Evolutionary conservation across 2,329 filamentous ascomycete genomes (phyloP), one percentile per base, ranked within the genome.

Genomic region (Monilinia vaccinii-corymbosi): DNA sequence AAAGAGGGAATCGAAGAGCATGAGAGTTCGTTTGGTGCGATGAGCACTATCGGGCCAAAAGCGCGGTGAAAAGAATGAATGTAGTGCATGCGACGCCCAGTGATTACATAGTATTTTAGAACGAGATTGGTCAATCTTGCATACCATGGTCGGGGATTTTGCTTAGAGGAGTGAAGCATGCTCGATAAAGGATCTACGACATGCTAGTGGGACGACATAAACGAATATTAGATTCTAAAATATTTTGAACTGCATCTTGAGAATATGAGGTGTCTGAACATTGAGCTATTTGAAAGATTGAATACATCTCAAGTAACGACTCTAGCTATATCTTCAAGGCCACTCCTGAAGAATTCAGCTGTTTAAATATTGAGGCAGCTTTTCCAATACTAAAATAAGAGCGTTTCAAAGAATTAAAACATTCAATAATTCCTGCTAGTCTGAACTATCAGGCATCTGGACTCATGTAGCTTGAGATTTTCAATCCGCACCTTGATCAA

Each of bases 141-240:
- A 21, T 58, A 36, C 56, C 47, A 58, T 14, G 56, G 56, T 10
- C 56, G 0, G 56, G 56, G 14, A 58, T n/a, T 34, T 52, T 58
- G 32, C 47, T 5, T 0, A 46, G 38, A 28, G 56, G n/a, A 9
- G 36, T 52, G 18, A 52, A 11, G 4, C 45, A 58, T 28, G 47
- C 56, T 58, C 16, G n/a, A 32, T 42, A 10, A 13, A 51, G 25
- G 18, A 25, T 14, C 56, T 58, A 11, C 0, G 14, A 32, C 3
- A 8, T 31, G 36, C 42, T 31, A 42, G 18, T 9, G 18, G 9
- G n/a, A 6, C 6, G 18, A 11, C 8, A n/a, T 40, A 3, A 8
- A 36, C 13, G 13, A 18, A 9, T 40, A 40, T 1, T 16, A 40
- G 16, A 3, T 0, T 6, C 16, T n/a, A 13, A 3, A 8, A 42